phyloP scores from a whole-genome alignment of 805 yeast genomes.

The Monosporozyma unispora region DNA sequence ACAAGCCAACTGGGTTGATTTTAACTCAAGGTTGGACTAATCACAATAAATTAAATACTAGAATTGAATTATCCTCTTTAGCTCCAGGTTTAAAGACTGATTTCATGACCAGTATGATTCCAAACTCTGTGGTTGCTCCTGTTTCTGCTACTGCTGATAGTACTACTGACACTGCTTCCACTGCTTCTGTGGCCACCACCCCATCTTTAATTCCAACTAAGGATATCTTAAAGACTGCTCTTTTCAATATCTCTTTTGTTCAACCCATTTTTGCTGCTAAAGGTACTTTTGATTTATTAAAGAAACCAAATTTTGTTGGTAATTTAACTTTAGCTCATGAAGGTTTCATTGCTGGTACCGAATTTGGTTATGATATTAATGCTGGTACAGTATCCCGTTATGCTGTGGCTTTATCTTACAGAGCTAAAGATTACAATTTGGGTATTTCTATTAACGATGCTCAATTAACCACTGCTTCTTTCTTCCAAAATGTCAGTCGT shows the following conservation, averaged over 20 bases:
- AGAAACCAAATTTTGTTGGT: conserved; percentile 93
- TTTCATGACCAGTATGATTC: conserved; percentile 77
- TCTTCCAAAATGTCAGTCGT: conserved; percentile 92
- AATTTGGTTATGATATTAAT: conserved; percentile 91
- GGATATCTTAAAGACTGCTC: conserved; percentile 55
- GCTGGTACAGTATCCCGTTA: conserved; percentile 89
- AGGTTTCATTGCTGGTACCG: conserved; percentile 95
- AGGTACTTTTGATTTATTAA: conserved; percentile 78
- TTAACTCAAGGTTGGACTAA: conserved; percentile 98
- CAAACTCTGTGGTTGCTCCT: conserved; percentile 42
- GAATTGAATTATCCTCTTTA: conserved; percentile 84
- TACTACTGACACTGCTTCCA: not conserved
- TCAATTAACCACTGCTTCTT: conserved; percentile 85
- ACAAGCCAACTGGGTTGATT: conserved; percentile 85
- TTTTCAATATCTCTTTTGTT: conserved; percentile 80
- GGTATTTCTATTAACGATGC: conserved; percentile 68
- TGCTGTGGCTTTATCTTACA: conserved; percentile 89
- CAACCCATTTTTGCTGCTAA: conserved; percentile 92
- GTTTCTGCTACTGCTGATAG: not conserved
- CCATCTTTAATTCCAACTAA: not conserved
- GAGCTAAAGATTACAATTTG: conserved; percentile 77
- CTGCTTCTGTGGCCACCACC: not conserved
- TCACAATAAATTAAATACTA: conserved; percentile 83
- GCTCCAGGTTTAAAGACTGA: conserved; percentile 94
- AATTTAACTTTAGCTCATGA: conserved; percentile 92